phyloP scores from a whole-genome alignment of 352 stramenopile genomes.

The Phytophthora tentaculata region DNA sequence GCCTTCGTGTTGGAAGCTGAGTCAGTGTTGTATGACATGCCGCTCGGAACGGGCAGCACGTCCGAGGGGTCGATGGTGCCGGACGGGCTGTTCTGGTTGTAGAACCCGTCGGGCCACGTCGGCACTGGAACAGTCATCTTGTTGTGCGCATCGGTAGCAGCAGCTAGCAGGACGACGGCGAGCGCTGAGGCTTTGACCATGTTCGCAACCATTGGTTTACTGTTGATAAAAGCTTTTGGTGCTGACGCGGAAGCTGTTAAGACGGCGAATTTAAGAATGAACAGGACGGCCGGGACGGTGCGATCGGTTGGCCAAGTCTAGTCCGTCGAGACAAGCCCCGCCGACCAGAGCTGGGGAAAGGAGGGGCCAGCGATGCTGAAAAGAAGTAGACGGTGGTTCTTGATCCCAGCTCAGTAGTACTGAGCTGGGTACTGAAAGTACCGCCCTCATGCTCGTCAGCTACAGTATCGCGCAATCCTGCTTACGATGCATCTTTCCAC shows the following conservation, averaged over 20 bases:
- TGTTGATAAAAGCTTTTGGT: not conserved
- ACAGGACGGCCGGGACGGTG: conserved; percentile 13
- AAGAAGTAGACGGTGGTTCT: conserved; percentile 1
- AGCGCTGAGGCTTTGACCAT: conserved; percentile 32
- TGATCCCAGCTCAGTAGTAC: not conserved
- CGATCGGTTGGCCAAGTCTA: not conserved
- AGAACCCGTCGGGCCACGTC: conserved; percentile 43
- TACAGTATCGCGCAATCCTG: conserved; percentile 6
- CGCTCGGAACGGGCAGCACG: conserved; percentile 41
- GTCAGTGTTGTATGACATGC: conserved; percentile 53
- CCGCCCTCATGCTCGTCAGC: not conserved
- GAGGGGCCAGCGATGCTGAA: conserved; percentile 5
- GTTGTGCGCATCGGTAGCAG: conserved; percentile 46
- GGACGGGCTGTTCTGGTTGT: conserved; percentile 50
- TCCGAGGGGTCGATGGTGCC: conserved; percentile 46
- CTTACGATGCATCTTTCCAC: not conserved
- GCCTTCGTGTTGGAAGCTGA: conserved; percentile 35
- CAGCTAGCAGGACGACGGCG: conserved; percentile 21
- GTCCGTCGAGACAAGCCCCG: not conserved
- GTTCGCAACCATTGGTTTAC: conserved; percentile 39
- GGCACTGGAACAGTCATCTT: conserved; percentile 50
- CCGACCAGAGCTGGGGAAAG: conserved; percentile 30
- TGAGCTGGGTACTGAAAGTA: too few species aligned
- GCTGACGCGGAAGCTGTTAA: conserved; percentile 12
- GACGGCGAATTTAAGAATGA: conserved; percentile 38